Percentiles rank a stretch among this genome's conserved stretches.
Evolutionary conservation across 179 eudicot genomes (phyloP).

Genomic region (Spergularia azorica): DNA sequence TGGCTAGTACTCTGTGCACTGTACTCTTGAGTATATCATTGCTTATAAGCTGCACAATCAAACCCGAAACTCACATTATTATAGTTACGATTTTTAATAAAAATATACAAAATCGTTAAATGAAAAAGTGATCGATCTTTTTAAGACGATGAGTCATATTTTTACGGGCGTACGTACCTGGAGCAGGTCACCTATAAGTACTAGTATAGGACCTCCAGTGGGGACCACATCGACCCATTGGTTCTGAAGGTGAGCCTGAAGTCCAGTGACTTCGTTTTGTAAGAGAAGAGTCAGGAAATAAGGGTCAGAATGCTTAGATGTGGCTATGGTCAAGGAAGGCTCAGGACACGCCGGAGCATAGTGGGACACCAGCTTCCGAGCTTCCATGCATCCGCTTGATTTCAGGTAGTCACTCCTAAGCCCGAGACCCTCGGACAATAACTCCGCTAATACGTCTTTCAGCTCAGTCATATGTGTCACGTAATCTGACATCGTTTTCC

Average conservation of each 20-base stretch:
- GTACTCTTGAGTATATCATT: slow-evolving; percentile 18
- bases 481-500: slow-evolving; percentile 7
- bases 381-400: slow-evolving; percentile 15
- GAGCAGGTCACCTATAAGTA: slow-evolving; percentile 19
- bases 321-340: slow-evolving; percentile 16
- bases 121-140: no score
- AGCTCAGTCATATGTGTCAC: slow-evolving; percentile 8
- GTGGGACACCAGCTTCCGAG: slow-evolving; percentile 16
- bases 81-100: no score
- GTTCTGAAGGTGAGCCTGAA: slow-evolving; percentile 16
- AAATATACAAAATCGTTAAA: no score
- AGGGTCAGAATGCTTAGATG: slow-evolving; percentile 20
- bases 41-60: slow-evolving; percentile 18
- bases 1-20: slow-evolving; percentile 15
- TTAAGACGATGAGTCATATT: no score
- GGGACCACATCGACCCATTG: slow-evolving; percentile 11
- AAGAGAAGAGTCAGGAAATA: slow-evolving; percentile 16
- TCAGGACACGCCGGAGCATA: slow-evolving; percentile 19
- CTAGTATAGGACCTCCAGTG: slow-evolving; percentile 5
- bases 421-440: slow-evolving; percentile 15
- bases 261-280: slow-evolving; percentile 11
- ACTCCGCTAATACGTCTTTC: slow-evolving; percentile 7
- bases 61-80: background rate
- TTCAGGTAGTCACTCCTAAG: slow-evolving; percentile 18
- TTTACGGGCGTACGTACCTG: slow-evolving; percentile 5